Evolutionary conservation across 2,329 filamentous ascomycete species (phyloP), one percentile per base, ranked within the genome.

Genomic region (Sphaceloma murrayae): DNA sequence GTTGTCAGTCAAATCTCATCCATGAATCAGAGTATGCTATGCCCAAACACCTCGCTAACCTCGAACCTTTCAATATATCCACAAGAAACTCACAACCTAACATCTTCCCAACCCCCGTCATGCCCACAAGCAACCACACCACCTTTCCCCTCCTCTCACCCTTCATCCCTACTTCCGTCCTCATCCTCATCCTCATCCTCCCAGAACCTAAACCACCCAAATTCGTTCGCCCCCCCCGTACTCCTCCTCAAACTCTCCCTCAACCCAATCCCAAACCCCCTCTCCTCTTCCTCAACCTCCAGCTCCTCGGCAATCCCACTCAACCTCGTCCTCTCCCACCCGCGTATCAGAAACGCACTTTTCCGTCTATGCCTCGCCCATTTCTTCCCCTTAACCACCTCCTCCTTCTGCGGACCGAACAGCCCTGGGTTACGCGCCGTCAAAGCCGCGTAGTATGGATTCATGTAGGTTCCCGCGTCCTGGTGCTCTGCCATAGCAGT

Each of bases 21-120:
- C 24, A 27, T 27, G 24, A 6, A n/a, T n/a, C n/a, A n/a, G n/a
- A n/a, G n/a, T n/a, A n/a, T n/a, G n/a, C n/a, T n/a, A n/a, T n/a
- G n/a, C 24, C 24, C 7, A 19, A 40, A 40, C 36, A 40, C 36
- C 36, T 40, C 24, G 36, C 24, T 40, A 30, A 40, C 18, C 22
- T 14, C 14, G 19, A 8, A 7, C 10, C 17, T 40, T 11, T 26
- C 27, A 27, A 30, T 21, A 40, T 40, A 8, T 40, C 19, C 36
- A 40, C 7, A 11, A 11, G 24, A 6, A 27, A 27, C 8, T 40
- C 24, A 40, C 5, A 40, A 29, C 18, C 30, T 16, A 29, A 40
- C 36, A 14, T 40, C 24, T 16, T 18, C 36, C 22, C 14, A 38
- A 11, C 21, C 21, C 9, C 27, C 19, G 9, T 14, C 34, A 19